Base-by-base conservation (phyloP, 2,329 filamentous ascomycete species). In the Ascomycota sp. region DNA sequence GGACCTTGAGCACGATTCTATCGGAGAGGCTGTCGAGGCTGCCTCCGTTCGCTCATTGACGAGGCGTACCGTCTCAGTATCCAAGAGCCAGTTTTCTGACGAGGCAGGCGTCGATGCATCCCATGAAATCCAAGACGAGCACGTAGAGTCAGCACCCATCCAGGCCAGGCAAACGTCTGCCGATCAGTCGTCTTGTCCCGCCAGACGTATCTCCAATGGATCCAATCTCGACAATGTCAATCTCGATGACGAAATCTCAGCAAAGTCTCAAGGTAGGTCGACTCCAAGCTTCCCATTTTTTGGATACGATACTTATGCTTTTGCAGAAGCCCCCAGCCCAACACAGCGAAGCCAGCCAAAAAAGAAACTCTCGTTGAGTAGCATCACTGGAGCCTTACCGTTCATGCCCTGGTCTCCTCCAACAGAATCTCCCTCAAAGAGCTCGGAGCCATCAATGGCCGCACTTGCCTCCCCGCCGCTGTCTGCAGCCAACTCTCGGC, bases 1-100 rank as follows among this genome's bases (percentile, higher is more conserved):
- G 50, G 33, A 35, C 24, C 38, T 39, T 23, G 52, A 52, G 20
- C 35, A 45, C 21, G 52, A 55, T 25, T 40, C 67, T 11, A 92
- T 91, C 45, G 81, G 92, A 55, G 82, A 93, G 60, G 82, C 80
- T 32, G 57, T 69, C 40, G 76, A 80, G 50, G 67, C 62, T 35
- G 53, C 59, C 27, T 73, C 69, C 22, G 58, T 68, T 30, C 68
- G 75, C 35, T 81, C 75, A 19, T 53, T 82, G 36, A 71, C 65
- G 23, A 60, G 59, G 39, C 54, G 61, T 45, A 40, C 45, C 31
- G 39, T 43, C 5, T 52, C 52, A 12, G 38, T 47, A 27, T 42
- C 53, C 24, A 55, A 50, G 35, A 44, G 46, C 17, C 45, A 38
- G 30, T 33, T 42, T n/a, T 33, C 43, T 23, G 32, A 35, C 21